phyloP scores from a whole-genome alignment of 2,329 filamentous ascomycete species.

The Cladosporium sp. region DNA sequence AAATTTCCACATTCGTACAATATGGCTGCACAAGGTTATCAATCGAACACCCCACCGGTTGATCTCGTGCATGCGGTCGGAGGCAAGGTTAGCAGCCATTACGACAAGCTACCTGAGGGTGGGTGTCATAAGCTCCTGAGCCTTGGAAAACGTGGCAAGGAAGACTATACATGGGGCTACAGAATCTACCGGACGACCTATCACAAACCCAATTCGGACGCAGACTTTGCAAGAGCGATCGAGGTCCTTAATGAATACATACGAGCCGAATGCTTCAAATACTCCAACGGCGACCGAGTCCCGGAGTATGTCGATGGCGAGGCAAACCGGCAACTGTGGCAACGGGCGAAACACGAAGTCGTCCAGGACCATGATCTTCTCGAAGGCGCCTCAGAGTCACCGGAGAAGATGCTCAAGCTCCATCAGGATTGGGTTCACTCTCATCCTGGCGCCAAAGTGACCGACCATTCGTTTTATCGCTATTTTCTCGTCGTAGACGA shows the following conservation, averaged over 20 bases:
- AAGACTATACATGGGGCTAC: constrained; percentile 1
- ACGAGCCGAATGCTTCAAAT: neutral
- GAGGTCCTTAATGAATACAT: neutral
- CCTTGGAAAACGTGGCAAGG: neutral
- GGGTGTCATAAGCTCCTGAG: neutral
- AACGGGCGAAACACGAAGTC: neutral
- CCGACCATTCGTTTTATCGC: neutral
- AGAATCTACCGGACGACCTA: constrained; percentile 8
- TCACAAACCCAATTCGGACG: neutral
- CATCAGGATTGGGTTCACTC: constrained; percentile 1
- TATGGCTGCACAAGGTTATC: too few relatives aligned
- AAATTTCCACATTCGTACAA: too few relatives aligned
- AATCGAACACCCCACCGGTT: neutral
- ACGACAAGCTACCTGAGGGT: neutral
- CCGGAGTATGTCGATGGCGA: neutral
- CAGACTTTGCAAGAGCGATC: neutral
- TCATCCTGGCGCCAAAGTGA: neutral
- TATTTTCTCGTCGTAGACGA: constrained; percentile 4
- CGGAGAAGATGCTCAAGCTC: neutral
- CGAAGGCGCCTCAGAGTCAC: neutral
- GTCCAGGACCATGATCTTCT: neutral
- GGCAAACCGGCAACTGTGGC: constrained; percentile 3
- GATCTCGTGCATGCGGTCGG: neutral
- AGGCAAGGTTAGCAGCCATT: constrained; percentile 1
- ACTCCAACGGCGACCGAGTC: neutral